These are phyloP conservation scores for Colletotrichum costaricense DNA, from an alignment of 2,329 filamentous ascomycete species.

Conservation along the genomic window DNA sequence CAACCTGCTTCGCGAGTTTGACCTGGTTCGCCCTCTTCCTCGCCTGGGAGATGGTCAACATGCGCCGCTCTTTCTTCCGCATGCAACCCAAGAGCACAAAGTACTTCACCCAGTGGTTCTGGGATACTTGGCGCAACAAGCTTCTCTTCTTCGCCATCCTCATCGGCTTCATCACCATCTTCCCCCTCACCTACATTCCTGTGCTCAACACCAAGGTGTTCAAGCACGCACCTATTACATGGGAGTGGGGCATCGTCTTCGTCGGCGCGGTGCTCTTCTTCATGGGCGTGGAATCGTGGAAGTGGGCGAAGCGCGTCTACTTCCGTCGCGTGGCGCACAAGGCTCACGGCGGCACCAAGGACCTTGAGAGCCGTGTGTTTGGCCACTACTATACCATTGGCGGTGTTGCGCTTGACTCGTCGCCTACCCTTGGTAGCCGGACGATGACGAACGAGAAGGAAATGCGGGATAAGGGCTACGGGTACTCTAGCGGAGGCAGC, in stretches of 20 bases:
- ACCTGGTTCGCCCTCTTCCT: slow-evolving; percentile 82
- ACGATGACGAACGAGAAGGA: slow-evolving; percentile 36
- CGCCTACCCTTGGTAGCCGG: slow-evolving; percentile 31
- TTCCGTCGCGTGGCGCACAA: slow-evolving; percentile 45
- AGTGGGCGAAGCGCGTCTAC: slow-evolving; percentile 65
- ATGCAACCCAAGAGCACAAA: slow-evolving; percentile 73
- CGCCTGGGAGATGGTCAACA: slow-evolving; percentile 80
- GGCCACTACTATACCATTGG: slow-evolving; percentile 44
- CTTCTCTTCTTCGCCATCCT: slow-evolving; percentile 74
- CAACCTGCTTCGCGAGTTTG: slow-evolving; percentile 77
- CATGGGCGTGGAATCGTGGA: slow-evolving; percentile 67
- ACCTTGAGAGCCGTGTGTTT: slow-evolving; percentile 48
- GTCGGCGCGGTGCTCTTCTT: slow-evolving; percentile 67
- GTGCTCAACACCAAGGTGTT: slow-evolving; percentile 68
- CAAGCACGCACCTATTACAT: slow-evolving; percentile 66
- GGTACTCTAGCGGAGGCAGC: slow-evolving; percentile 24
- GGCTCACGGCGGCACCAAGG: slow-evolving; percentile 35
- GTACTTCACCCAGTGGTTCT: slow-evolving; percentile 74
- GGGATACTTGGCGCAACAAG: slow-evolving; percentile 76
- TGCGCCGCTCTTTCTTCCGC: slow-evolving; percentile 78
- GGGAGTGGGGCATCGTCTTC: slow-evolving; percentile 72
- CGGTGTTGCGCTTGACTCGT: slow-evolving; percentile 33
- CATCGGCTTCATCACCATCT: slow-evolving; percentile 57
- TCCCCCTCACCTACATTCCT: slow-evolving; percentile 67
- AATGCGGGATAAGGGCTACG: slow-evolving; percentile 33